Evolutionary conservation across 768 basidiomycete genomes (phyloP), one percentile per base, ranked within the genome.

Genomic region (Pleurotus cornucopiae): DNA sequence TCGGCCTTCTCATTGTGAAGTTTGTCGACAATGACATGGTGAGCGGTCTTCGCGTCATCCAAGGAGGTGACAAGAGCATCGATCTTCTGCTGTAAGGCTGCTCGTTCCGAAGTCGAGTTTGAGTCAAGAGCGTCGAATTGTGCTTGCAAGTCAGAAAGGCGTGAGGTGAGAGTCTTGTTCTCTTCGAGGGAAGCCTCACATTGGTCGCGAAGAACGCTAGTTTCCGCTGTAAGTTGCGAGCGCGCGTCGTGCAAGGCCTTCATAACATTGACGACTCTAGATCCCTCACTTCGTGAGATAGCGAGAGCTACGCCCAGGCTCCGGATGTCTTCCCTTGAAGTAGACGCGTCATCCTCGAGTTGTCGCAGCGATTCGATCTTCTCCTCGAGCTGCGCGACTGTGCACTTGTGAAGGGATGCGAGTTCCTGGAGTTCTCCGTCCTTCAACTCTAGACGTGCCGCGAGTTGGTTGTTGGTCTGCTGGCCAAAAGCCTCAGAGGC

Each of bases 241-340:
- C 40, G 46, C 9, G 21, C 47, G 54, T 21, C 14, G 0, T 30
- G 40, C 39, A 57, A 9, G 26, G 6, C 46, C 30, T 46, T 46
- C 6, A 58, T 45, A n/a, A 59, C 54, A 30, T 21, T 45, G 2
- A 56, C 11, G 7, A 46, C 47, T 18, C 49, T 49, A 2, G n/a
- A 41, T 12, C 59, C 37, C 23, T 63, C 61, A 6, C 25, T 16
- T 40, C 63, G 58, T 0, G 64, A 67, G 26, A 60, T 55, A 2
- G 69, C 68, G 11, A 73, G 61, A 20, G 69, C 66, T 6, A 69
- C 39, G 0, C 61, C 64, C 6, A 57, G 55, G 30, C 67, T 65
- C 20, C 56, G 61, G 6, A 48, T 54, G 13, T 62, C 60, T 7
- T 64, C 60, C 7, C 57, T 43, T 13, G 59, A 54, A n/a, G 46